Evolutionary conservation across 768 basidiomycete genomes (phyloP), one percentile per base, ranked within the genome.

Genomic region (Daedaleopsis nitida): DNA sequence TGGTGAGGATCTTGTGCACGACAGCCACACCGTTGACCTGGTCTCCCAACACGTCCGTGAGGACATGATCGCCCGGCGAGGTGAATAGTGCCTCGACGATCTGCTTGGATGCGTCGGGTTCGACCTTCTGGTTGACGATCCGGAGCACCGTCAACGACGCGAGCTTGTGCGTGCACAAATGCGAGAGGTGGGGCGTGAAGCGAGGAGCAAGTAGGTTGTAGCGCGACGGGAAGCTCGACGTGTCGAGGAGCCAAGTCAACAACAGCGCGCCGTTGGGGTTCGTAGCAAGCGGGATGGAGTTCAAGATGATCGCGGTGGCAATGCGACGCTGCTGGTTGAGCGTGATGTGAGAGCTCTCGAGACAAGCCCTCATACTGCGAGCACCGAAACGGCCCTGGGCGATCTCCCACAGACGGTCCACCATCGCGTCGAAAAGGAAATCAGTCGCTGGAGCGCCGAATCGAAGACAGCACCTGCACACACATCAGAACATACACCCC

Each of bases 361-460:
- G 82, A 73, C 96, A 97, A 12, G 97, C 96, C 65, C 96, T 85
- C 91, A 98, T 96, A 71, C 95, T 96, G 52, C 97, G 89, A 49
- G 97, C 97, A 56, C 97, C 97, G 69, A 97, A 99, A 37, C 97
- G 88, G 23, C 96, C 96, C 77, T 98, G 96, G 0, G 95, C 96
- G 55, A 99, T 83, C 77, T 98, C 97, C 94, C 97, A 98, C 78
- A 97, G 90, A 43, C 97, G 92, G 74, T 98, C 96, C 49, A 92
- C 89, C 81, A 98, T 98, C 32, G 94, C 94, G 72, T 98, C 96
- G 73, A 98, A 98, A 60, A 98, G 91, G 74, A 98, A 98, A 65
- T 96, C 94, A 58, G 94, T 96, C 34, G 84, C 85, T 37, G 96
- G 96, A 39, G 89, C 76, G 49, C 92, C 91, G 69, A 98, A 98